Conservation (phyloP, 2,329 filamentous ascomycete genomes). For the Aspergillus ruber region DNA sequence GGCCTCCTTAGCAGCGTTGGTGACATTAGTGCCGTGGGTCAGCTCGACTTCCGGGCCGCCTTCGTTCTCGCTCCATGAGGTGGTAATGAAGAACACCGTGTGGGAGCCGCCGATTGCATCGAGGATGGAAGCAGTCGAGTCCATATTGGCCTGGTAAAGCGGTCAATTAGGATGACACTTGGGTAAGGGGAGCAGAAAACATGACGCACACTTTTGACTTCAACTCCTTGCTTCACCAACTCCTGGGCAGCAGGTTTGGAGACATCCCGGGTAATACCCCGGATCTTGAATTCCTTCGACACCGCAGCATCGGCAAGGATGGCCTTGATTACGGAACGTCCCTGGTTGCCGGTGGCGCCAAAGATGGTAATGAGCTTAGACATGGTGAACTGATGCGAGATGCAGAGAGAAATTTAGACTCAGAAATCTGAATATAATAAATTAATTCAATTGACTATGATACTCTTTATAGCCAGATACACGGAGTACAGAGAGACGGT, state of each 20-base stretch:
- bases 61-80: conserved; percentile 28
- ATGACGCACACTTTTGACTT: conserved; percentile 25
- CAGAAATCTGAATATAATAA: too few relatives aligned
- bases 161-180: neutral
- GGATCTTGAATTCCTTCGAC: conserved; percentile 43
- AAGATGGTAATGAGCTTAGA: conserved; percentile 36
- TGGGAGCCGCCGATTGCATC: conserved; percentile 40
- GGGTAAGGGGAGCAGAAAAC: too few relatives aligned
- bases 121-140: conserved; percentile 33
- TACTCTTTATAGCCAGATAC: too few relatives aligned
- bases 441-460: too few relatives aligned
- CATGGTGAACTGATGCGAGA: neutral
- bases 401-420: too few relatives aligned
- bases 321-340: conserved; percentile 42
- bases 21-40: conserved; percentile 31
- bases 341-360: conserved; percentile 50
- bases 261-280: conserved; percentile 46
- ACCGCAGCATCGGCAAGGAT: conserved; percentile 42
- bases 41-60: conserved; percentile 18
- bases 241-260: conserved; percentile 23
- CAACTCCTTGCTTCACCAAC: conserved; percentile 24
- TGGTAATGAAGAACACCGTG: conserved; percentile 46
- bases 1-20: conserved; percentile 31
- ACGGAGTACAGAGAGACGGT: too few relatives aligned
- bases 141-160: conserved; percentile 34